Percentiles rank a stretch among this genome's conserved stretches.
Evolutionary conservation across 805 yeast genomes (phyloP).

Genomic region (Wickerhamomyces bovis): DNA sequence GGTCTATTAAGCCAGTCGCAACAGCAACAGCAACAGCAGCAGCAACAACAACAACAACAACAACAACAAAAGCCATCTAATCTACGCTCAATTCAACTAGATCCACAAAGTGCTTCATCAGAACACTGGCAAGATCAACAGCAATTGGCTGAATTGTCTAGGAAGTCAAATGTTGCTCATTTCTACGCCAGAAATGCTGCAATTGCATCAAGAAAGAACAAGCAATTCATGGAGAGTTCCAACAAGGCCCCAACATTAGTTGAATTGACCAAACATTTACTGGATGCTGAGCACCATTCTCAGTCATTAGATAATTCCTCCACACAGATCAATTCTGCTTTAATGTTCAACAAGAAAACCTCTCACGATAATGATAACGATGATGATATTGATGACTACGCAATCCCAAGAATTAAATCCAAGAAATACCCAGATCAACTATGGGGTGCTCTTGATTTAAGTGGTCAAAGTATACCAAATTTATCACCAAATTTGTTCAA

Average conservation of each 20-base stretch:
- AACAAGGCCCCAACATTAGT: conserved; percentile 26
- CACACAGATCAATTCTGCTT: conserved; percentile 13
- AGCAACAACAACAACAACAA: conserved; percentile 12
- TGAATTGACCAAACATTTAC: conserved; percentile 34
- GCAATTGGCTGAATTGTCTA: conserved; percentile 65
- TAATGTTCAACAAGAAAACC: conserved; percentile 34
- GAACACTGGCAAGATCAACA: conserved; percentile 75
- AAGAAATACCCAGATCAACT: conserved; percentile 56
- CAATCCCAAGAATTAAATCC: conserved; percentile 57
- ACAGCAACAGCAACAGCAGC: not conserved
- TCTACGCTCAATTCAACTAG: conserved; percentile 26
- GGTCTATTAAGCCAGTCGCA: not conserved
- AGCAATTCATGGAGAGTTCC: conserved; percentile 18
- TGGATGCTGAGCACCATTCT: conserved; percentile 23
- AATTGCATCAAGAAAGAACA: conserved; percentile 42
- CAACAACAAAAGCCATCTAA: conserved; percentile 17
- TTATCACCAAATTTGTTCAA: conserved; percentile 71
- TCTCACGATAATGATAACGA: conserved; percentile 32
- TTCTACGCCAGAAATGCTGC: conserved; percentile 84
- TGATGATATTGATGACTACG: conserved; percentile 46
- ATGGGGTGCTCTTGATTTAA: conserved; percentile 91
- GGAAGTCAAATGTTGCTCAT: conserved; percentile 66
- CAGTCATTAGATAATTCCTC: conserved; percentile 6
- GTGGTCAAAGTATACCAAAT: conserved; percentile 78
- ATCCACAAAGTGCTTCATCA: conserved; percentile 30